phyloP scores from a whole-genome alignment of 352 stramenopile genomes.

The Peronospora belbahrii region DNA sequence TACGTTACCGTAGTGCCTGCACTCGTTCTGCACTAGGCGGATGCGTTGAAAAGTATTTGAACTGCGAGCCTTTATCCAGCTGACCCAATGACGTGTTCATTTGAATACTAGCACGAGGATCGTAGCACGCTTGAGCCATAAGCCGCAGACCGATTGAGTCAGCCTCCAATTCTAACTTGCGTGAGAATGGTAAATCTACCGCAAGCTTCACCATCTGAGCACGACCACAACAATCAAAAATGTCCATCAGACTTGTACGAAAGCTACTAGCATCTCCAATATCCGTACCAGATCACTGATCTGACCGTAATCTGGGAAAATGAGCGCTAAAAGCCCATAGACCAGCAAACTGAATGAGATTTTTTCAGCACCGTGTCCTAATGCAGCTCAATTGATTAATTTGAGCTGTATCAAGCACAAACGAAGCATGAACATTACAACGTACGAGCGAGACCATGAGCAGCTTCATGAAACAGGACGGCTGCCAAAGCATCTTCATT shows the following conservation, averaged over 20 bases:
- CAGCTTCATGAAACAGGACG: constrained; percentile 68
- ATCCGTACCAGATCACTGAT: constrained; percentile 43
- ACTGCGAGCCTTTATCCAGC: constrained; percentile 22
- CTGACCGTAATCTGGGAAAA: constrained; percentile 48
- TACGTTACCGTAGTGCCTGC: constrained; percentile 32
- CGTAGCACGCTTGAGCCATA: constrained; percentile 55
- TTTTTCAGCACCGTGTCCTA: constrained; percentile 65
- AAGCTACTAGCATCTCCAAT: neutral
- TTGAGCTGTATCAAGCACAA: neutral
- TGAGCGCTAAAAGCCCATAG: constrained; percentile 40
- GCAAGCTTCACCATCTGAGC: constrained; percentile 41
- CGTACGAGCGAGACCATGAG: constrained; percentile 56
- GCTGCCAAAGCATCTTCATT: constrained; percentile 58
- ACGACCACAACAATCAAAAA: too few relatives aligned
- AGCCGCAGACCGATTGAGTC: constrained; percentile 46
- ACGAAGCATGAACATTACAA: neutral
- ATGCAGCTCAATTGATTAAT: neutral
- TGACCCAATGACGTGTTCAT: constrained; percentile 38
- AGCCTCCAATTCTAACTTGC: constrained; percentile 47
- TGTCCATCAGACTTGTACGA: neutral
- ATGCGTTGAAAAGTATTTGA: constrained; percentile 76
- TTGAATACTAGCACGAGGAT: constrained; percentile 45
- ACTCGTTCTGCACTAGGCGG: constrained; percentile 56
- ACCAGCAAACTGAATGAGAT: constrained; percentile 57
- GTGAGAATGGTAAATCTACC: constrained; percentile 48